Conservation (phyloP, 2,329 filamentous ascomycete genomes). For the Scopulariopsis brevicaulis region DNA sequence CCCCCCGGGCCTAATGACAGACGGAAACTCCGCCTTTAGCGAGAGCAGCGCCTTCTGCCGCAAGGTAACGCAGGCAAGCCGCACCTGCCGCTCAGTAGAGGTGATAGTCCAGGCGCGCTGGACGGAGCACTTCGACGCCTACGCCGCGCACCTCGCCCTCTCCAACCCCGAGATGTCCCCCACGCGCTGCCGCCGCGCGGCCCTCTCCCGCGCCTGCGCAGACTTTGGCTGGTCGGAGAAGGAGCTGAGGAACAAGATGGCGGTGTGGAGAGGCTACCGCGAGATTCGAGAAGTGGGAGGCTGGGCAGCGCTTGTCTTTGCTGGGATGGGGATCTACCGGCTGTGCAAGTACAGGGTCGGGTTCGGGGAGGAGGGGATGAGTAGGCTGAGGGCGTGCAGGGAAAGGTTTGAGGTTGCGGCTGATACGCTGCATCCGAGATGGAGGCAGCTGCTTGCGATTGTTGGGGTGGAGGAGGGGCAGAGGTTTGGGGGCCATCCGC, state of each 20-base stretch:
- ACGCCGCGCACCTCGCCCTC: conserved; percentile 28
- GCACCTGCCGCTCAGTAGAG: conserved; percentile 42
- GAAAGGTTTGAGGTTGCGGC: conserved; percentile 39
- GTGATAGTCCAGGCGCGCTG: conserved; percentile 46
- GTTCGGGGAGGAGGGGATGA: conserved; percentile 17
- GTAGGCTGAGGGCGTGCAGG: conserved; percentile 27
- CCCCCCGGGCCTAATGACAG: not conserved
- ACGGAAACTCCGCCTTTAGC: conserved; percentile 13
- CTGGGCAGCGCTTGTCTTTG: conserved; percentile 43
- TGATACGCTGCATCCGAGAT: conserved; percentile 39
- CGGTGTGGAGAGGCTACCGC: conserved; percentile 44
- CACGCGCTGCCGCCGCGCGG: conserved; percentile 37
- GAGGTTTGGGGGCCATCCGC: conserved; percentile 32
- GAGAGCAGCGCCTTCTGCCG: conserved; percentile 18
- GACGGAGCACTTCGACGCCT: conserved; percentile 41
- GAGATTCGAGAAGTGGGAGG: conserved; percentile 45
- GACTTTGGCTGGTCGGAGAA: conserved; percentile 46
- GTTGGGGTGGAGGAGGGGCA: conserved; percentile 27
- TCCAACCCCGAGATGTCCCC: conserved; percentile 25
- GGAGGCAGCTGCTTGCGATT: conserved; percentile 35
- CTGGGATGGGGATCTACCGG: conserved; percentile 45
- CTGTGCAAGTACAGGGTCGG: conserved; percentile 49
- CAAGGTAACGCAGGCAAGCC: conserved; percentile 27
- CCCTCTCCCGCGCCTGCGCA: conserved; percentile 38
- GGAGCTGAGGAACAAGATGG: conserved; percentile 37